These are phyloP conservation scores for Inonotus hispidus DNA, from an alignment of 1,284 basidiomycete species.

Conservation along the genomic window DNA sequence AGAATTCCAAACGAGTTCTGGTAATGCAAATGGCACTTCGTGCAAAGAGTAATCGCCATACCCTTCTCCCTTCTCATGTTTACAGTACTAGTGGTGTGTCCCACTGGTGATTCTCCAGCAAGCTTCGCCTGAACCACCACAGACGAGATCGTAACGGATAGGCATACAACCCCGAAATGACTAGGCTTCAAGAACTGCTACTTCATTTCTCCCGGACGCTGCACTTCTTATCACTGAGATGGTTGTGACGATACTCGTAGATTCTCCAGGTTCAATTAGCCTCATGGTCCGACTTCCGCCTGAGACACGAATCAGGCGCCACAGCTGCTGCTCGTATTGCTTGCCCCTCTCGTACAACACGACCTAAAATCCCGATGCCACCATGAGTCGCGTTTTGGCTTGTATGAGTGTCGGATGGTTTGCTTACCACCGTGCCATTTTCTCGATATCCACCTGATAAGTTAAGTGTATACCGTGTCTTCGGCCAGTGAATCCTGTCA, in stretches of 20 bases:
- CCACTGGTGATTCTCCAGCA: too few species aligned
- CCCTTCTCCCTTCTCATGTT: too few species aligned
- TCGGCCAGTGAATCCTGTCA: conserved; percentile 14
- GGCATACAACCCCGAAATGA: too few species aligned
- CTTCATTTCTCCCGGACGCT: too few species aligned
- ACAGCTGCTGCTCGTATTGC: not conserved
- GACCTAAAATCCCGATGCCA: not conserved
- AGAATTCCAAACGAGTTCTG: too few species aligned
- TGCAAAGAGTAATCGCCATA: too few species aligned
- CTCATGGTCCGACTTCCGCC: not conserved
- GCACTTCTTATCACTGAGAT: not conserved
- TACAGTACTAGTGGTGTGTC: too few species aligned
- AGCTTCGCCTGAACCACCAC: too few species aligned
- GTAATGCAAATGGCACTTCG: too few species aligned
- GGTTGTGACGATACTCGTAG: not conserved
- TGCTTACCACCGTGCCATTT: conserved; percentile 11
- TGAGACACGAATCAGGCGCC: conserved; percentile 5
- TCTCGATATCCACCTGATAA: conserved; percentile 3
- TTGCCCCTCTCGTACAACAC: not conserved
- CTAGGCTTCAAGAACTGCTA: too few species aligned
- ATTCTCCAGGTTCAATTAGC: not conserved
- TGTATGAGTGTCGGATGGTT: not conserved
- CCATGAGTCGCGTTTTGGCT: not conserved
- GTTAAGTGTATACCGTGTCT: conserved; percentile 1
- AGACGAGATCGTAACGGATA: too few species aligned